Base-by-base conservation (phyloP, 2,329 filamentous ascomycete species). In the Neopestalotiopsis clavispora region DNA sequence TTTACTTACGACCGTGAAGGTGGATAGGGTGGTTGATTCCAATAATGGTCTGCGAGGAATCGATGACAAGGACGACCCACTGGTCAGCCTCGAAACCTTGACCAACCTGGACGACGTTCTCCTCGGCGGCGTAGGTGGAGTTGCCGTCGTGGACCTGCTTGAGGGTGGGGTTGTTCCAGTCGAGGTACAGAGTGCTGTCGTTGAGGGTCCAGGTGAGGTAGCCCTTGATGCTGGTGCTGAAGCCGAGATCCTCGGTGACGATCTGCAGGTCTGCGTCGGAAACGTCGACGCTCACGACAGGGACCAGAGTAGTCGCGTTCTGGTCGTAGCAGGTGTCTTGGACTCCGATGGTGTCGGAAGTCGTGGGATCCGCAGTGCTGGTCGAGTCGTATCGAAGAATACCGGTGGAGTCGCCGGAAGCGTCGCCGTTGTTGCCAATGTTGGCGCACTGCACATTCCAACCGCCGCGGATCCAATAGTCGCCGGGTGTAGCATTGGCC, bases 381-480 rank as follows among this genome's bases (percentile, higher is more conserved):
- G 68, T 71, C 23, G 72, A 71, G 42, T 77, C 75, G 69, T 83
- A 83, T 42, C 77, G 81, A 9, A 88, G 71, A 60, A 88, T 84
- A 1, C 84, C 86, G 59, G 75, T 81, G 71, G 85, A 84, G 70
- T 83, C 82, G 56, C 79, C 74, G 0, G 75, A 67, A 38, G 75
- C 80, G 56, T 73, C 74, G 58, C 60, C 60, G 20, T 63, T 63
- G n/a, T 82, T 84, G 9, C 34, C 34, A 52, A 58, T 64, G 13
- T 75, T 70, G 1, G 77, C 80, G 72, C 84, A 86, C 4, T 74
- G 75, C 0, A 68, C 59, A 67, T 83, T 79, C 1, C 81, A 81
- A 1, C 80, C 78, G 3, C 82, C 80, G 0, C 84, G 80, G 68
- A 87, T 77, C 83, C 83, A 86, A 74, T 84, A 86, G 72, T 81